A percentile compares a stretch with the other conserved stretches of the same genome.
Conservation (phyloP, 441 rosid species). For the Isatis lusitanica region DNA sequence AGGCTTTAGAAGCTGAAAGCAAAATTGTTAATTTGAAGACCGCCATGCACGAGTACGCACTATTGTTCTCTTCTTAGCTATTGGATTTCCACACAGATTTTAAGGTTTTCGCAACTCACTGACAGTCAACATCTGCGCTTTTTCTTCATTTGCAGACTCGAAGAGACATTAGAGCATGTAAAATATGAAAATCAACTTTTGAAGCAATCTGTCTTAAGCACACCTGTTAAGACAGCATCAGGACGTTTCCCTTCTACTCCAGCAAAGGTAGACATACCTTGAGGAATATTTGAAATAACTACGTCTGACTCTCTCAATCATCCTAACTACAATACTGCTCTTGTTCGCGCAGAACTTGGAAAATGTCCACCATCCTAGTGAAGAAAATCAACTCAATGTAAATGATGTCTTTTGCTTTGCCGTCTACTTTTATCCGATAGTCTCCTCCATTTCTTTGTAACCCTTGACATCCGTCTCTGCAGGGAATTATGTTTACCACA, state of each 20-base stretch:
- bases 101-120: conserved; percentile 8
- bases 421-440: conserved; percentile 12
- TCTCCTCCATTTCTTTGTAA: conserved; percentile 7
- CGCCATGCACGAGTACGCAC: conserved; percentile 65
- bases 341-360: conserved; percentile 49
- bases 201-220: conserved; percentile 47
- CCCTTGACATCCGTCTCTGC: conserved; percentile 33
- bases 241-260: conserved; percentile 48
- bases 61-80: conserved; percentile 17
- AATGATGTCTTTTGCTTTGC: conserved; percentile 4
- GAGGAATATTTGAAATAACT: conserved; percentile 5
- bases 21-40: conserved; percentile 79
- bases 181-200: conserved; percentile 69
- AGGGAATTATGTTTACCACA: conserved; percentile 64
- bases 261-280: conserved; percentile 41
- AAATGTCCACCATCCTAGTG: conserved; percentile 44
- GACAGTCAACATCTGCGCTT: neutral
- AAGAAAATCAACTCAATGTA: conserved; percentile 34
- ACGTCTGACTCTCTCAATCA: conserved; percentile 1
- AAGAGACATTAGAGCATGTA: conserved; percentile 69
- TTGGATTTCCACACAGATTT: neutral
- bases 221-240: conserved; percentile 45
- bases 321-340: conserved; percentile 11
- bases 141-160: conserved; percentile 54
- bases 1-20: conserved; percentile 76